Evolutionary conservation across 2,329 filamentous ascomycete genomes (phyloP), one percentile per base, ranked within the genome.

Genomic region (Cladophialophora psammophila): DNA sequence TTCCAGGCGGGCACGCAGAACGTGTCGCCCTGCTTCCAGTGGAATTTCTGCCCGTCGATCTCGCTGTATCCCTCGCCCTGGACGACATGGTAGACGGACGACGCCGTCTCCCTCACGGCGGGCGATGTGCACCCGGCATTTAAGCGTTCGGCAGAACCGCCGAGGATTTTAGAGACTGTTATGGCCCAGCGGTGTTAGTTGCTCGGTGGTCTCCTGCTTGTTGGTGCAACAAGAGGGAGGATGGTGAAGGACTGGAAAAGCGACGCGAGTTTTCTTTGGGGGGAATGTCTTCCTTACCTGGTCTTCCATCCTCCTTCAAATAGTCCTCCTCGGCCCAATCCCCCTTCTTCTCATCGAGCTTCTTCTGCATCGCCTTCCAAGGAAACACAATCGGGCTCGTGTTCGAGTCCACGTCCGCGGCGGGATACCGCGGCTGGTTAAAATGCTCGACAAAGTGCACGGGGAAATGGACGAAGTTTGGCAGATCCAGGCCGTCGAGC

Each of bases 401-500:
- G 1, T n/a, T 67, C 2, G 72, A 78, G 52, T 84, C 79, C 4
- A 81, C 76, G 20, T 69, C 66, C 31, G 61, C 42, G 58, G 83
- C 83, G 0, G 85, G 85, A 65, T 87, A 86, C 15, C 85, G 74
- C 0, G 77, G 73, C 31, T 83, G 72, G 4, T 77, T 69, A 60
- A 82, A 87, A 59, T 84, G 80, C 74, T 87, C 80, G 1, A 84
- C 83, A 69, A 87, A 87, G 70, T 87, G 81, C 0, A 86, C 82
- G 0, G 83, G 83, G 2, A 82, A 81, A 67, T 82, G 82, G 0
- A 78, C 76, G 72, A 85, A 87, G 2, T 80, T 75, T 0, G 86
- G 85, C 1, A 88, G 73, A 74, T 88, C 84, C 1, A 88, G 74
- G 3, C 81, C 84, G 71, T 88, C 86, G 1, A 88, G 77, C 86